A percentile compares a stretch with the other conserved stretches of the same genome.
These are phyloP conservation scores for Themeda triandra DNA, from an alignment of 176 grass and related monocot genomes.

Conservation along the genomic window DNA sequence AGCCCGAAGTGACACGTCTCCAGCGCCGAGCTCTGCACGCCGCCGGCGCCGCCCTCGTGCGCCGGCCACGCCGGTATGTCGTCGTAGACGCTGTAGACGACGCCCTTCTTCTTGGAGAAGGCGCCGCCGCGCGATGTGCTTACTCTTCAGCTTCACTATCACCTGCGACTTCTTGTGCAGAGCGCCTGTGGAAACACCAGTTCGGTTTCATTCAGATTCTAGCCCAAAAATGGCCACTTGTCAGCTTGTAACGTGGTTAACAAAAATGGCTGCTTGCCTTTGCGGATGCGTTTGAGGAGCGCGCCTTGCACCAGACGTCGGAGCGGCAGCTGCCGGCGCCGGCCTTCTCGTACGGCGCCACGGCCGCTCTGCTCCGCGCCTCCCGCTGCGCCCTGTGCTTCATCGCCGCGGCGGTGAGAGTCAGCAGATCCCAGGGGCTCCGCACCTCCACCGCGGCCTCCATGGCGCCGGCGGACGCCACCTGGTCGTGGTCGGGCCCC, in stretches of 20 bases:
- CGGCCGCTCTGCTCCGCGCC: slow-evolving; percentile 36
- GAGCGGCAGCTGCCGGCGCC: slow-evolving; percentile 13
- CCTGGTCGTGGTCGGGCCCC: slow-evolving; percentile 68
- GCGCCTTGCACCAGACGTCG: slow-evolving; percentile 55
- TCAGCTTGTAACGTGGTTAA: neutral
- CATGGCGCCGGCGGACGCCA: slow-evolving; percentile 60
- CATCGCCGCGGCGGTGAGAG: slow-evolving; percentile 68
- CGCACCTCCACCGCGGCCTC: slow-evolving; percentile 64
- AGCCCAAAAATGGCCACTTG: too few species aligned
- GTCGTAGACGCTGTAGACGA: slow-evolving; percentile 53
- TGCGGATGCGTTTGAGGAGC: slow-evolving; percentile 43
- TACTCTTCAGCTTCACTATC: slow-evolving; percentile 59
- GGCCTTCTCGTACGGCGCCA: slow-evolving; percentile 48
- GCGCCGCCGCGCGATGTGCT: slow-evolving; percentile 56
- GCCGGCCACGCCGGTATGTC: slow-evolving; percentile 47
- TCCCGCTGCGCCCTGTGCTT: slow-evolving; percentile 39
- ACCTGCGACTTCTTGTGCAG: slow-evolving; percentile 52
- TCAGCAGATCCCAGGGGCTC: slow-evolving; percentile 78
- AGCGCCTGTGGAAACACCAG: neutral
- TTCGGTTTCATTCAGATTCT: neutral
- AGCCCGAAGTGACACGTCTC: slow-evolving; percentile 40
- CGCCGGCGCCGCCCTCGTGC: neutral
- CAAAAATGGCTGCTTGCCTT: slow-evolving; percentile 1
- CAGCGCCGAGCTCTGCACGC: neutral
- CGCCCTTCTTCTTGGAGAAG: slow-evolving; percentile 58